These are phyloP conservation scores for Ceratocystis smalleyi DNA, from an alignment of 2,329 filamentous ascomycete genomes.

Conservation along the genomic window DNA sequence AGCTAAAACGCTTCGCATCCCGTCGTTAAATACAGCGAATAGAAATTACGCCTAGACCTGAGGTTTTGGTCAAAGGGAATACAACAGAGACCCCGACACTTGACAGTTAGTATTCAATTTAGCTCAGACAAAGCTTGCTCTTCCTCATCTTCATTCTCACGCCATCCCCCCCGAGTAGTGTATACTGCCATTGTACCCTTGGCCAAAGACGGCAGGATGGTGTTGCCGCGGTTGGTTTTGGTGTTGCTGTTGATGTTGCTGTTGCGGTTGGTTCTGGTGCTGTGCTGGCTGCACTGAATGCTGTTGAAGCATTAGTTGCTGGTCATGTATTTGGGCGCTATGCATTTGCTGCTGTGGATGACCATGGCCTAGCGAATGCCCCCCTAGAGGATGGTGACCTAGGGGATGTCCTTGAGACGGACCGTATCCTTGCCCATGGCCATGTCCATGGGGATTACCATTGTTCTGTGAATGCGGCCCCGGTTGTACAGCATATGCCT, in stretches of 20 bases:
- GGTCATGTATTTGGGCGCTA: not conserved
- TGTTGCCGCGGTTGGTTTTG: not conserved
- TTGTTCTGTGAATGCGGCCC: not conserved
- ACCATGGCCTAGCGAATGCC: not conserved
- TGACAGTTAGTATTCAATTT: not conserved
- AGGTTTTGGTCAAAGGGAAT: not conserved
- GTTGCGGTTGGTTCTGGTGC: not conserved
- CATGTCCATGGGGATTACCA: not conserved
- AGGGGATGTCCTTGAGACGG: not conserved
- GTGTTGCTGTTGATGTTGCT: not conserved
- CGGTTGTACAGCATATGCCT: not conserved
- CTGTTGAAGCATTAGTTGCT: not conserved
- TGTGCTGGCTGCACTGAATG: not conserved
- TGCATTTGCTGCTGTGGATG: not conserved
- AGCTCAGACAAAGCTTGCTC: not conserved
- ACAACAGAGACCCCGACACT: not conserved
- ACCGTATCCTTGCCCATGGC: not conserved
- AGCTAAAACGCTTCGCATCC: too few species aligned
- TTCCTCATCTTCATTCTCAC: not conserved
- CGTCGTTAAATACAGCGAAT: too few species aligned
- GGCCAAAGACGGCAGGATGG: not conserved
- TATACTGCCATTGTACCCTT: not conserved
- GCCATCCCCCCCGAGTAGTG: not conserved
- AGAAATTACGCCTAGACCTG: too few species aligned
- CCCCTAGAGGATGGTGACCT: not conserved